Base-by-base conservation (phyloP, 805 yeast genomes). In the Gaillardinia entomophila region DNA sequence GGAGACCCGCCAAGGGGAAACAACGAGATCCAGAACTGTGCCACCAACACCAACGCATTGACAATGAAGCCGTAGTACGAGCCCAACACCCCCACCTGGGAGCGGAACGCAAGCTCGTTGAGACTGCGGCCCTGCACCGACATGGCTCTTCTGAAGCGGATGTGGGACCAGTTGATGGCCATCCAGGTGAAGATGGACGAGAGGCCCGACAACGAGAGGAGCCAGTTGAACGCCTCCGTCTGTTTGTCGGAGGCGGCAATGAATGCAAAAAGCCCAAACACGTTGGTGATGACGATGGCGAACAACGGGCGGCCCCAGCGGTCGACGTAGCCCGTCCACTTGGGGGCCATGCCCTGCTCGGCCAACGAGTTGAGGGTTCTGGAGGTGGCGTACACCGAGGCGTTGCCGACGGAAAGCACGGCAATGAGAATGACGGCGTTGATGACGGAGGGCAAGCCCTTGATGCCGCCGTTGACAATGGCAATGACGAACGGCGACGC, bases 21-120 rank as follows among this genome's bases (percentile, higher is more conserved):
- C 32, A 78, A 53, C 6, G 83, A 80, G 30, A 78, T 71, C 79
- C 82, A 79, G 53, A 79, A 76, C 49, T 77, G 83, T 3, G 78
- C 81, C 32, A 71, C 55, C 16, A 78, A 46, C 19, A 78, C 68
- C 35, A 77, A 60, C 8, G 60, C 33, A 50, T 77, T 72, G 41
- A 79, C 55, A 10, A 62, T 31, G 11, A 72, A 50, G 5, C 77
- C 80, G 47, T 66, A 68, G 45, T 57, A 66, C 1, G 82, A 76
- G 10, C 81, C 82, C 52, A 55, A 58, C 6, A 63, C 52, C 33
- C 82, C 82, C 15, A 65, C 57, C 50, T 66, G 73, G 10, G 82
- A 66, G 25, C 45, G 51, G 55, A 65, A 77, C 3, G 79, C 77
- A 27, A 78, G 57, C 49, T 78, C 83, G 16, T 14, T 13, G 12